Evolutionary conservation across 2,329 filamentous ascomycete species (phyloP), one percentile per base, ranked within the genome.

Genomic region (Ceratocystis huliohia): DNA sequence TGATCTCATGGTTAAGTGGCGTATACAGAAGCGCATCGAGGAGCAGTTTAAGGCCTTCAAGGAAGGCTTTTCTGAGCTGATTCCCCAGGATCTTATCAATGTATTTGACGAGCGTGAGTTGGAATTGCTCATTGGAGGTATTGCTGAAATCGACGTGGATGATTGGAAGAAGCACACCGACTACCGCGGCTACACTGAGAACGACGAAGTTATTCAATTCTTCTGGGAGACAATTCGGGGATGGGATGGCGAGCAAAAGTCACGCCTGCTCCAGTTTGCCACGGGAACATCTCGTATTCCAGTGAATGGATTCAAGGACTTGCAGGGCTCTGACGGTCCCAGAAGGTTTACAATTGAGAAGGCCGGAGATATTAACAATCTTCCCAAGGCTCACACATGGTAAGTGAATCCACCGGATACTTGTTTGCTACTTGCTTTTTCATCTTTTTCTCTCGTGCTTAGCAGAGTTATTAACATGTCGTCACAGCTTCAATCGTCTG

Each of bases 141-240:
- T 99, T 72, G 94, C 94, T n/a, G 94, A 99, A 77, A 99, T 99
- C 71, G 94, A 99, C 73, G 93, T 99, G 17, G 94, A 99, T 68
- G 94, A 99, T 77, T 99, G 94, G 94, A 97, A 99, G 88, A 99
- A 99, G 81, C 94, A 99, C 78, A 99, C 94, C 61, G 94, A 99
- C 74, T 99, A 99, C 77, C 88, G 94, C 72, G 94, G 94, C 65
- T 99, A 99, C 82, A 96, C 95, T 8, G 94, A 99, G 78, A 91
- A 87, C 67, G 94, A 99, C 72, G 91, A 96, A 74, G 94, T 99
- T 30, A 94, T 99, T 70, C 89, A 95, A 76, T 92, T 95, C 80
- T 99, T 99, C 83, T 99, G 94, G 94, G 92, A 96, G 81, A 93
- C 89, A 69, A 94, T 99, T 70, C 87, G 93, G 70, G 90, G 85